Evolutionary conservation across 1,284 basidiomycete species (phyloP).

Genomic region (Erythrobasidium hasegawianum): DNA sequence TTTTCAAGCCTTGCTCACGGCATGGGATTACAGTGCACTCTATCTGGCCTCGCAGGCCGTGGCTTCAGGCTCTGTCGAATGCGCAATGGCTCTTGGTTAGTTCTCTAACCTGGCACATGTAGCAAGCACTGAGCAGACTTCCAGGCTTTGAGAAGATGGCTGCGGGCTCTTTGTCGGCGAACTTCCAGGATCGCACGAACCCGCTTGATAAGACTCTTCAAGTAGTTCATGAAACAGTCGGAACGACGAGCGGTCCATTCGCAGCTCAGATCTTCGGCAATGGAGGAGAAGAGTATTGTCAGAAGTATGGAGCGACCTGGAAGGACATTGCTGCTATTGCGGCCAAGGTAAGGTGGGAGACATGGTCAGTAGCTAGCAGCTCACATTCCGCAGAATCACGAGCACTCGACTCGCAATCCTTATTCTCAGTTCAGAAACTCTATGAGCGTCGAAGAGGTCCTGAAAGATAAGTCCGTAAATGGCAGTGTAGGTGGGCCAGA

Average conservation of each 20-base stretch:
- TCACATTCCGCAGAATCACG: conserved; percentile 67
- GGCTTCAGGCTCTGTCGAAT: conserved; percentile 67
- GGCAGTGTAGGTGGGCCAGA: conserved; percentile 29
- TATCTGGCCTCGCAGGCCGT: conserved; percentile 66
- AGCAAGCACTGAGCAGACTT: too few relatives aligned
- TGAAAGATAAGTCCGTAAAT: conserved; percentile 48
- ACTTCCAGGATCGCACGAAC: conserved; percentile 64
- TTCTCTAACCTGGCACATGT: too few relatives aligned
- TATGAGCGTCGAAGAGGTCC: conserved; percentile 66
- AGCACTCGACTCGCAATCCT: conserved; percentile 74
- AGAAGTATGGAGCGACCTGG: conserved; percentile 66
- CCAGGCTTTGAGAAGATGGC: conserved; percentile 71
- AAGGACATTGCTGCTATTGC: conserved; percentile 59
- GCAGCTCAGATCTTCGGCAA: conserved; percentile 62
- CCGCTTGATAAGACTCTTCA: conserved; percentile 54
- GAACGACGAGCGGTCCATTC: conserved; percentile 30
- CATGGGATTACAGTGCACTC: conserved; percentile 56
- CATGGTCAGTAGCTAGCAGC: not conserved
- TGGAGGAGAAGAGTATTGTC: conserved; percentile 72
- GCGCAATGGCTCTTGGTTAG: conserved; percentile 68
- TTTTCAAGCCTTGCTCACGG: not conserved
- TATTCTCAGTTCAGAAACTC: conserved; percentile 79
- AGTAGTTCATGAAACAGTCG: conserved; percentile 38
- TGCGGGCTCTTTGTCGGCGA: conserved; percentile 67
- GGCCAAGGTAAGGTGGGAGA: conserved; percentile 48